Evolutionary conservation across 2,329 filamentous ascomycete species (phyloP).

Genomic region (Alternaria burnsii): DNA sequence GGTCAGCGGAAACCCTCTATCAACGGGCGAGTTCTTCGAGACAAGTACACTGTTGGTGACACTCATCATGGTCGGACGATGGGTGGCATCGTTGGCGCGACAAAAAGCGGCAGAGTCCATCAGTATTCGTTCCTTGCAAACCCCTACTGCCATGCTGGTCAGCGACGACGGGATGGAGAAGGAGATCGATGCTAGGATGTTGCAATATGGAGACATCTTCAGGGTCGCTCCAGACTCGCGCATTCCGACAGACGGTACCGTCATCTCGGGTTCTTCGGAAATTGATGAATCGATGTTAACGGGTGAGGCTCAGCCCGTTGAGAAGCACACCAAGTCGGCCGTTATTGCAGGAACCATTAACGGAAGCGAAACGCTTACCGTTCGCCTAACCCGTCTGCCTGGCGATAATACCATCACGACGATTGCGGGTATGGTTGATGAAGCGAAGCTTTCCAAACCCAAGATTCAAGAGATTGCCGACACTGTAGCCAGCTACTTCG

Average conservation of each 20-base stretch:
- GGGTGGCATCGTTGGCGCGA: constrained; percentile 57
- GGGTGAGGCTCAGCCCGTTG: constrained; percentile 70
- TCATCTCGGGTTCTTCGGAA: constrained; percentile 69
- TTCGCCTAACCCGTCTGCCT: constrained; percentile 67
- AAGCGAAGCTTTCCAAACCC: constrained; percentile 74
- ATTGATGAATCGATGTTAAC: constrained; percentile 82
- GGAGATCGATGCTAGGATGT: constrained; percentile 70
- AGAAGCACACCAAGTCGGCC: constrained; percentile 61
- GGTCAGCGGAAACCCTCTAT: constrained; percentile 48
- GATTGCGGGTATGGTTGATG: constrained; percentile 76
- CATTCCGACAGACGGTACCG: constrained; percentile 74
- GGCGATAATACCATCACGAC: constrained; percentile 75
- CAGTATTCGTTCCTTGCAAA: constrained; percentile 66
- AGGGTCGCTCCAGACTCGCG: constrained; percentile 66
- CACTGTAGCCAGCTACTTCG: constrained; percentile 71
- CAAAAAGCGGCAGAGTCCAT: constrained; percentile 61
- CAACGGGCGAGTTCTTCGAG: constrained; percentile 61
- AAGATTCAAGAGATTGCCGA: constrained; percentile 75
- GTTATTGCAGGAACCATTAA: constrained; percentile 72
- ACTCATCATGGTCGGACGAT: constrained; percentile 62
- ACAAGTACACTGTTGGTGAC: constrained; percentile 65
- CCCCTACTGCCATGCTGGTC: constrained; percentile 61
- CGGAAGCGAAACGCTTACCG: constrained; percentile 60
- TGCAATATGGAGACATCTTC: constrained; percentile 76
- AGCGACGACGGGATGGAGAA: constrained; percentile 48